Evolutionary conservation across 768 basidiomycete species (phyloP).

Genomic region (Lactarius deliciosus): DNA sequence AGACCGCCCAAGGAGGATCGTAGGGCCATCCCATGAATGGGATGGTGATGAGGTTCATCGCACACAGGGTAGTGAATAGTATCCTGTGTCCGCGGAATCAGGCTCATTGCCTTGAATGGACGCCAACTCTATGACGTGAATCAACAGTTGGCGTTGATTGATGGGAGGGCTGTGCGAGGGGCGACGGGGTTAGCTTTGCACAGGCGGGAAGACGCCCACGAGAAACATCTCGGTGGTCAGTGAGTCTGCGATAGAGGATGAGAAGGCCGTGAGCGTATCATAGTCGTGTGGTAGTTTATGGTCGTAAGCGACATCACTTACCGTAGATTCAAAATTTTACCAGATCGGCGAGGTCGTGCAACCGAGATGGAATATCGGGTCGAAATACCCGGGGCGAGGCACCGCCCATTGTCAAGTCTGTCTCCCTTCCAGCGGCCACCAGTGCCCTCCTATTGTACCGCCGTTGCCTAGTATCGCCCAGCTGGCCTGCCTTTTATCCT

Average conservation of each 20-base stretch:
- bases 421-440: neutral
- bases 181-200: neutral
- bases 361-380: neutral
- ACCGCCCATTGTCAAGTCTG: neutral
- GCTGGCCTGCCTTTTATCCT: neutral
- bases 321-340: too few species aligned
- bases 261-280: neutral
- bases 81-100: neutral
- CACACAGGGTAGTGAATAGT: neutral
- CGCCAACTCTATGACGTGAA: neutral
- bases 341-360: too few species aligned
- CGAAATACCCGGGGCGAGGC: neutral
- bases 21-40: neutral
- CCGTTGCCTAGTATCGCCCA: neutral
- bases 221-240: neutral
- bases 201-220: neutral
- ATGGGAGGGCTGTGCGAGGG: conserved; percentile 12
- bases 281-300: neutral
- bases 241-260: neutral
- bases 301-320: too few species aligned
- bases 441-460: neutral
- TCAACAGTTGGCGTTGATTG: conserved; percentile 1
- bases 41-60: neutral
- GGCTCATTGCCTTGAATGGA: neutral
- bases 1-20: neutral